A percentile compares a stretch with the other conserved stretches of the same genome.
Conservation (phyloP, 2,329 filamentous ascomycete genomes). For the Ophiostoma australiae region DNA sequence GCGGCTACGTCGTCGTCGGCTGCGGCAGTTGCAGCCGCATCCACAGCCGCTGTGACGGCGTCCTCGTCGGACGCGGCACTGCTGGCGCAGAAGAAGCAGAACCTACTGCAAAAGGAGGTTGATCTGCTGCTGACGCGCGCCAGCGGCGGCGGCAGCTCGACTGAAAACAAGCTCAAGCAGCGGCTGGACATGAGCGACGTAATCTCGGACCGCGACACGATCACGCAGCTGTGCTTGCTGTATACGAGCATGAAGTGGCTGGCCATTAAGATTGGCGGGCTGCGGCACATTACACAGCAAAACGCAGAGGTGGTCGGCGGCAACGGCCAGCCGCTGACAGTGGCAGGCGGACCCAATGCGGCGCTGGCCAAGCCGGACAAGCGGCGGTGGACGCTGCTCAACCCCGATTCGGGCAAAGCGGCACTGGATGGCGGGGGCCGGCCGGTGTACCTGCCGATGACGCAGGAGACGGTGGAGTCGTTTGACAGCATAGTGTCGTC, state of each 20-base stretch:
- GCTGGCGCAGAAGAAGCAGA: conserved; percentile 48
- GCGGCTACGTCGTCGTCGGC: conserved; percentile 63
- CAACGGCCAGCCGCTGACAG: conserved; percentile 1
- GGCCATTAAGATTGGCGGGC: conserved; percentile 70
- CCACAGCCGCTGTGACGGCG: conserved; percentile 57
- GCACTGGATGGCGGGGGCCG: conserved; percentile 51
- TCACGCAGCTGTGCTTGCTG: conserved; percentile 77
- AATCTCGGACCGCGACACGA: conserved; percentile 81
- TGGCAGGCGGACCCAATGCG: not conserved
- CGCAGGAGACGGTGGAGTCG: conserved; percentile 72
- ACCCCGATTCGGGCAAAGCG: conserved; percentile 52
- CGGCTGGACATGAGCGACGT: conserved; percentile 73
- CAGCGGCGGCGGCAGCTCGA: conserved; percentile 32
- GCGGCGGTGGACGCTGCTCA: conserved; percentile 73
- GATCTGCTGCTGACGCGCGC: conserved; percentile 52
- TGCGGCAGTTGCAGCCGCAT: conserved; percentile 62
- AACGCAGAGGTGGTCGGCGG: conserved; percentile 54
- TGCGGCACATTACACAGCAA: conserved; percentile 75
- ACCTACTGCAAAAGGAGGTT: conserved; percentile 59
- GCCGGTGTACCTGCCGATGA: conserved; percentile 80
- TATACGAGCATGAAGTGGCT: conserved; percentile 99
- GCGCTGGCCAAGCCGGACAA: conserved; percentile 47
- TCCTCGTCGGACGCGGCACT: conserved; percentile 57
- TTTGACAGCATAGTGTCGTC: conserved; percentile 85
- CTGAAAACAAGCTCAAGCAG: conserved; percentile 28